Evolutionary conservation across 164 flowering plant genomes (phyloP), one percentile per base, ranked within the genome.

Genomic region (Liriodendron chinense): DNA sequence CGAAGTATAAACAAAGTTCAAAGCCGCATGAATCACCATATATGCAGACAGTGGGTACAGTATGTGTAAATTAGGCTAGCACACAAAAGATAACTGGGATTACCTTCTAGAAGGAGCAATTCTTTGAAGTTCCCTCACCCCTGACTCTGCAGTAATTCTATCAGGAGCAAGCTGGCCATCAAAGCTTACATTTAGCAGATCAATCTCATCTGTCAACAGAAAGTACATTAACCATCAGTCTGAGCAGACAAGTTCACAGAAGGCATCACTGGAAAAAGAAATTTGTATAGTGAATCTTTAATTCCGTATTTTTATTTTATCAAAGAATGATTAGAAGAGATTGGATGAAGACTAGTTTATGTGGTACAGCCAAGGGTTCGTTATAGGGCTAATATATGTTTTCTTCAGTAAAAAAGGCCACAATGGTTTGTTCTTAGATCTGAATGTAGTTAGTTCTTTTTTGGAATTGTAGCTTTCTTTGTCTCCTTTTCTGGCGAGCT

Each of bases 101-200:
- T 79, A 93, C 98, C 95, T 92, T 87, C 99, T 87, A 64, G 74
- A 82, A 63, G 98, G 97, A 66, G 97, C 85, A 76, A 89, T 79
- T 77, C 84, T 87, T 78, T 78, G 78, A 65, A 96, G 91, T 80
- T 96, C 99, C 68, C 85, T 85, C 28, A 92, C 25, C 49, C 99
- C 99, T 43, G 86, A 89, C 80, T 79, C 86, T 8, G 93, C 93
- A 76, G 98, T 87, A 74, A 94, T 87, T 84, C 99, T 91, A 86
- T 96, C 99, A 16, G 99, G 99, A 71, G 99, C 99, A 86, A 77
- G 83, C 63, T 85, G 81, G 22, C 96, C 92, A 78, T 94, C 98
- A 87, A 96, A 96, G 81, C 99, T 96, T 50, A 96, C 98, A 83
- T 94, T 96, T 68, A 96, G 93, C 68, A 96, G 85, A 86, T 96